Conservation (phyloP, 1,284 basidiomycete species). For the Cystobasidium sp. region DNA sequence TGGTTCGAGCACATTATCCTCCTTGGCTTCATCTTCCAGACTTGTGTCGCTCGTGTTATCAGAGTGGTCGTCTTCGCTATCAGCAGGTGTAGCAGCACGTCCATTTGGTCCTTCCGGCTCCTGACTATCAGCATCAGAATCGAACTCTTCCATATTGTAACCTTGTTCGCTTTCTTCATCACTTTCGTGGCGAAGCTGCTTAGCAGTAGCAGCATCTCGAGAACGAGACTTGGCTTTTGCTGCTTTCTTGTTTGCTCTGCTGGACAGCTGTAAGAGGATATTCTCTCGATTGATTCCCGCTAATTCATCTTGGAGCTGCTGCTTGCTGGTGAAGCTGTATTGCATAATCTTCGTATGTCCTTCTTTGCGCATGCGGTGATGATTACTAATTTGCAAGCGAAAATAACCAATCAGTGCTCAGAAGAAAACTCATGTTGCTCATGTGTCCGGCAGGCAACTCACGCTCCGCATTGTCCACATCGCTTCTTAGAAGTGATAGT, state of each 20-base stretch:
- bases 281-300: constrained; percentile 69
- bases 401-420: not conserved
- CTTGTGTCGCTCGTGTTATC: constrained; percentile 46
- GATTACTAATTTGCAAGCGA: constrained; percentile 62
- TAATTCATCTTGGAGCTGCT: constrained; percentile 69
- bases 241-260: constrained; percentile 58
- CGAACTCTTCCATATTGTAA: constrained; percentile 56
- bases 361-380: constrained; percentile 89
- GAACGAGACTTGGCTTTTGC: constrained; percentile 36
- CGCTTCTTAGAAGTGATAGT: constrained; percentile 66
- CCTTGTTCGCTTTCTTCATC: constrained; percentile 45
- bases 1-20: constrained; percentile 63
- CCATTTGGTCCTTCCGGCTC: constrained; percentile 54
- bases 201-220: constrained; percentile 34
- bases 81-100: constrained; percentile 45
- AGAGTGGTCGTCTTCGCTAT: constrained; percentile 46
- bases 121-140: constrained; percentile 46
- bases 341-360: constrained; percentile 94
- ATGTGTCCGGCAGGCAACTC: constrained; percentile 58
- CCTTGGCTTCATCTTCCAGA: constrained; percentile 45
- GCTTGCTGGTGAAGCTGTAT: constrained; percentile 80
- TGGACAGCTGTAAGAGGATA: constrained; percentile 62
- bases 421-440: not conserved
- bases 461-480: constrained; percentile 81
- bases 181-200: constrained; percentile 31